phyloP scores from a whole-genome alignment of 2,329 filamentous ascomycete genomes.

The Fusarium kyushuense region DNA sequence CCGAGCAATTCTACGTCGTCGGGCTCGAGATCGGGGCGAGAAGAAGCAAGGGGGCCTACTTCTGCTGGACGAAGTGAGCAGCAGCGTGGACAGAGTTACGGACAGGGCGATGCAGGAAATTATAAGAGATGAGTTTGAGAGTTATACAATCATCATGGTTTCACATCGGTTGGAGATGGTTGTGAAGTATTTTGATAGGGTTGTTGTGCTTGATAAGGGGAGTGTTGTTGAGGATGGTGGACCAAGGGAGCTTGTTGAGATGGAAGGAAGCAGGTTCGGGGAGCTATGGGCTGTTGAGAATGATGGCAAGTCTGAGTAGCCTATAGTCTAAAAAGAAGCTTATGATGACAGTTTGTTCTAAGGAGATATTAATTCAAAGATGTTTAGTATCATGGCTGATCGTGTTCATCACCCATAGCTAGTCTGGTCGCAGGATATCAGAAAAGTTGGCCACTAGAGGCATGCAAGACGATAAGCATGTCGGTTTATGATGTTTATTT shows the following conservation, averaged over 20 bases:
- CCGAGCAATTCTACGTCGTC: conserved; percentile 64
- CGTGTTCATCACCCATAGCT: background rate
- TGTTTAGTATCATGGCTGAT: background rate
- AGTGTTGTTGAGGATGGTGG: conserved; percentile 56
- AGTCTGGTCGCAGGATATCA: background rate
- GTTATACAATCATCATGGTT: conserved; percentile 66
- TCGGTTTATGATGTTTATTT: too few relatives aligned
- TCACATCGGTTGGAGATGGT: conserved; percentile 63
- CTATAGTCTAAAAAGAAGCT: background rate
- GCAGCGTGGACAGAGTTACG: conserved; percentile 57
- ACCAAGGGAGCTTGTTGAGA: conserved; percentile 44
- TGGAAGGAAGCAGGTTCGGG: conserved; percentile 47
- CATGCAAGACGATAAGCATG: too few relatives aligned
- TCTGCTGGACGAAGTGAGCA: conserved; percentile 59
- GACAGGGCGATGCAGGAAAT: conserved; percentile 58
- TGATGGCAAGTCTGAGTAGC: background rate
- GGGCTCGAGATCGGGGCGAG: conserved; percentile 11
- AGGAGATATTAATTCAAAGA: background rate
- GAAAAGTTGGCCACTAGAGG: background rate
- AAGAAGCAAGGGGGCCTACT: conserved; percentile 49
- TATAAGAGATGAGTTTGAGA: conserved; percentile 55
- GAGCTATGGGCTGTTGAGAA: conserved; percentile 51
- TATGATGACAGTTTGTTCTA: background rate
- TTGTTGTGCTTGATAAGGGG: conserved; percentile 64
- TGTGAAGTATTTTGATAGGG: conserved; percentile 61